phyloP scores from a whole-genome alignment of 176 grass and related monocot species.

The maize (Zea mays) region DNA sequence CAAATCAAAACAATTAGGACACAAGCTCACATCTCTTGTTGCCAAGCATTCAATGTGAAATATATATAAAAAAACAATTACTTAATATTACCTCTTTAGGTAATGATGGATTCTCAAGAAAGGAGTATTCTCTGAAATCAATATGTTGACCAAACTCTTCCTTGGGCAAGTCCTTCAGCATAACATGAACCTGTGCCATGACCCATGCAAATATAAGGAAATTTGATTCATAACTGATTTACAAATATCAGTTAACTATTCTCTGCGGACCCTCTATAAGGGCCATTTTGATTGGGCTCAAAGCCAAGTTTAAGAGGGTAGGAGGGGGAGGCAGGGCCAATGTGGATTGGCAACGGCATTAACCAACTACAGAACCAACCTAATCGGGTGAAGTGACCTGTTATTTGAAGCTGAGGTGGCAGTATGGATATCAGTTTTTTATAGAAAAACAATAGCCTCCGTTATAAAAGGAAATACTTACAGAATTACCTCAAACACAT shows the following conservation, averaged over 20 bases:
- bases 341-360: background rate
- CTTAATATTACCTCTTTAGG: conserved; percentile 62
- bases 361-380: conserved; percentile 5
- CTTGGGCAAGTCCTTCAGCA: conserved; percentile 81
- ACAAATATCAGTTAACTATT: conserved; percentile 16
- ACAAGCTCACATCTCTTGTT: conserved; percentile 23
- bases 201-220: conserved; percentile 21
- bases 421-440: conserved; percentile 3
- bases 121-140: conserved; percentile 94
- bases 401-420: background rate
- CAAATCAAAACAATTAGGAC: conserved; percentile 42
- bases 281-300: background rate
- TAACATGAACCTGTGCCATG: conserved; percentile 71
- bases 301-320: background rate
- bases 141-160: conserved; percentile 74
- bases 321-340: too few species aligned
- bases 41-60: conserved; percentile 12
- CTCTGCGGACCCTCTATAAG: background rate
- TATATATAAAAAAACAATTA: background rate
- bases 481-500: conserved; percentile 87
- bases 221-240: conserved; percentile 2
- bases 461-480: background rate
- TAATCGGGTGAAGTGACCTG: background rate
- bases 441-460: background rate
- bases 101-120: conserved; percentile 85